Evolutionary conservation across 2,329 filamentous ascomycete species (phyloP).

Genomic region (Phoma sp.): DNA sequence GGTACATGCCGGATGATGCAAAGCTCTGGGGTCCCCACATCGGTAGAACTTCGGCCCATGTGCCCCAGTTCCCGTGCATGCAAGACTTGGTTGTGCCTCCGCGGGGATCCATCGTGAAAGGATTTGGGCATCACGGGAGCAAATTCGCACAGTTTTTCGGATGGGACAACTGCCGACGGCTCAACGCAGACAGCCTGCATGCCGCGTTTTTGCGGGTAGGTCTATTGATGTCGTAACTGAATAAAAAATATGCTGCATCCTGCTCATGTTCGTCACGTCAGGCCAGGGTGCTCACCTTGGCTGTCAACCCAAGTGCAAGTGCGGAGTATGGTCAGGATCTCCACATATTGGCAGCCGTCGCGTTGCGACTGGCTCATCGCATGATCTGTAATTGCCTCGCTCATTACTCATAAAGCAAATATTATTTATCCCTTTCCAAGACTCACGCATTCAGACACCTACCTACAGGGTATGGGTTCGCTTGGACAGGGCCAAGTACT

Average conservation of each 20-base stretch:
- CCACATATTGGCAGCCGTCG: not conserved
- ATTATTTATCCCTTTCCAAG: not conserved
- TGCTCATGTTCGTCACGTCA: not conserved
- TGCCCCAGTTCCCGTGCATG: not conserved
- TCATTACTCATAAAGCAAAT: not conserved
- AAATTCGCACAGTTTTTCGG: conserved; percentile 1
- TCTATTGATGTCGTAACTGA: not conserved
- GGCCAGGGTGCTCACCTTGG: not conserved
- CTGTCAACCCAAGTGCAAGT: not conserved
- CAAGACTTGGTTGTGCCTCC: conserved; percentile 15
- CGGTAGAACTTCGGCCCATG: conserved; percentile 30
- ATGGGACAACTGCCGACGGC: conserved; percentile 5
- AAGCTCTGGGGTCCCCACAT: conserved; percentile 10
- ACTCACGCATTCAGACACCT: too few species aligned
- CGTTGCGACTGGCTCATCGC: not conserved
- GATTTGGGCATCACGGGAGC: conserved; percentile 9
- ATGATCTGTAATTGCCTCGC: too few species aligned
- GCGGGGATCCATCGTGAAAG: not conserved
- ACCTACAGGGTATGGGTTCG: too few species aligned
- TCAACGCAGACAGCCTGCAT: not conserved
- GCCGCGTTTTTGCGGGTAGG: not conserved
- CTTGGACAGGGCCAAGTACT: too few species aligned
- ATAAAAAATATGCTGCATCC: conserved; percentile 2
- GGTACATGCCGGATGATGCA: conserved; percentile 11
- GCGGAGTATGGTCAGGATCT: not conserved